A percentile compares a stretch with the other conserved stretches of the same genome.
These are phyloP conservation scores for Magnusiomyces paraingens DNA, from an alignment of 1,139 yeast genomes.

Conservation along the genomic window DNA sequence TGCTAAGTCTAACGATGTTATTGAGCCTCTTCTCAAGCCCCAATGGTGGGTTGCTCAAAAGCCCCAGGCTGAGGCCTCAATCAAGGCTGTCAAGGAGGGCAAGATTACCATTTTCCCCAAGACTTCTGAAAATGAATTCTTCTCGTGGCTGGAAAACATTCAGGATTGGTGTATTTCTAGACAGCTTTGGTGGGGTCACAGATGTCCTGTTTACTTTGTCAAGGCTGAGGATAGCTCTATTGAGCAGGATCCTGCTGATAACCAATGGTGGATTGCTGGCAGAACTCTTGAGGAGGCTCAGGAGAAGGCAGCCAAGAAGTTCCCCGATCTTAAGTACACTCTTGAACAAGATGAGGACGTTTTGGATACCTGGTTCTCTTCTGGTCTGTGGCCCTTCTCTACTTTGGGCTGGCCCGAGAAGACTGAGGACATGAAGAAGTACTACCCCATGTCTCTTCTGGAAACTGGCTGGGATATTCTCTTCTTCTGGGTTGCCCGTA, in stretches of 20 bases:
- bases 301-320: conserved; percentile 67
- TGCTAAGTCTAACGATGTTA: conserved; percentile 93
- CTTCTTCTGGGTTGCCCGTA: conserved; percentile 98
- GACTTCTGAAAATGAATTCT: conserved; percentile 85
- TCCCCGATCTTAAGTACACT: conserved; percentile 62
- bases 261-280: conserved; percentile 87
- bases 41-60: conserved; percentile 98
- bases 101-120: conserved; percentile 78
- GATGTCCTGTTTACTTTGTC: conserved; percentile 94
- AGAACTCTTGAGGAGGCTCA: conserved; percentile 76
- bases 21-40: conserved; percentile 94
- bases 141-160: conserved; percentile 92
- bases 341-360: conserved; percentile 97
- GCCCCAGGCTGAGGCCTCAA: conserved; percentile 84
- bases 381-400: conserved; percentile 97
- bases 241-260: conserved; percentile 52
- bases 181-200: conserved; percentile 99
- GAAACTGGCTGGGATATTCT: conserved; percentile 99
- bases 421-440: conserved; percentile 65
- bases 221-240: conserved; percentile 37
- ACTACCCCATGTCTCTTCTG: conserved; percentile 86
- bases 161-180: conserved; percentile 99
- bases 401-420: conserved; percentile 92
- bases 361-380: conserved; percentile 96
- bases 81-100: conserved; percentile 79